phyloP scores from a whole-genome alignment of 768 basidiomycete genomes.

The Collybia sp. region DNA sequence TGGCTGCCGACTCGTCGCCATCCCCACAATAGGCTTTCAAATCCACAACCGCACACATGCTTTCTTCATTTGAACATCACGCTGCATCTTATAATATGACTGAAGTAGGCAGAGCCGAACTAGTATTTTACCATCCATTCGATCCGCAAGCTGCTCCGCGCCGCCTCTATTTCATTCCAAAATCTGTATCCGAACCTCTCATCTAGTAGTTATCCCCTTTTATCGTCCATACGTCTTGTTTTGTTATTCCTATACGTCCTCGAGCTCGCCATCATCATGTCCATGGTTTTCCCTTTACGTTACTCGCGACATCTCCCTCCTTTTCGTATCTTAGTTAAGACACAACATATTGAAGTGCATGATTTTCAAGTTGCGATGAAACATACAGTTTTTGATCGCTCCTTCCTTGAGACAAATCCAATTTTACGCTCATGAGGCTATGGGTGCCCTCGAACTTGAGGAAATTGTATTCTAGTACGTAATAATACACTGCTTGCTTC shows the following conservation, averaged over 20 bases:
- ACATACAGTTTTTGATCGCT: no score
- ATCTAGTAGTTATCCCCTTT: background rate
- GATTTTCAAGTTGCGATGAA: no score
- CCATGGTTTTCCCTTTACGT: background rate
- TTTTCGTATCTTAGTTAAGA: background rate
- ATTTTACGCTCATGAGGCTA: no score
- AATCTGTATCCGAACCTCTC: background rate
- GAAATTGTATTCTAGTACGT: no score
- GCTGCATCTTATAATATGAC: constrained; percentile 26
- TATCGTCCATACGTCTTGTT: constrained; percentile 5
- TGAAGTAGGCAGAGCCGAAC: constrained; percentile 12
- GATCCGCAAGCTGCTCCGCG: background rate
- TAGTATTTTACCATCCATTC: background rate
- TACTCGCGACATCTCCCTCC: background rate
- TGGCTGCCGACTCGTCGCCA: constrained; percentile 8
- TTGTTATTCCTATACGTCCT: background rate
- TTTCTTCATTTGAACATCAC: constrained; percentile 20
- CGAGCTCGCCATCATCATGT: background rate
- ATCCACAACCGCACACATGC: constrained; percentile 3
- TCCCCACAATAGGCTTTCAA: background rate
- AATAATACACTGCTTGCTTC: no score
- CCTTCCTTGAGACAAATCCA: no score
- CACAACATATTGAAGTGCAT: background rate
- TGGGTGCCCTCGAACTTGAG: no score
- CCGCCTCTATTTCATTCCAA: background rate